A percentile compares a stretch with the other conserved stretches of the same genome.
Conservation (phyloP, 495 filamentous ascomycete genomes). For the Neohortaea acidophila region DNA sequence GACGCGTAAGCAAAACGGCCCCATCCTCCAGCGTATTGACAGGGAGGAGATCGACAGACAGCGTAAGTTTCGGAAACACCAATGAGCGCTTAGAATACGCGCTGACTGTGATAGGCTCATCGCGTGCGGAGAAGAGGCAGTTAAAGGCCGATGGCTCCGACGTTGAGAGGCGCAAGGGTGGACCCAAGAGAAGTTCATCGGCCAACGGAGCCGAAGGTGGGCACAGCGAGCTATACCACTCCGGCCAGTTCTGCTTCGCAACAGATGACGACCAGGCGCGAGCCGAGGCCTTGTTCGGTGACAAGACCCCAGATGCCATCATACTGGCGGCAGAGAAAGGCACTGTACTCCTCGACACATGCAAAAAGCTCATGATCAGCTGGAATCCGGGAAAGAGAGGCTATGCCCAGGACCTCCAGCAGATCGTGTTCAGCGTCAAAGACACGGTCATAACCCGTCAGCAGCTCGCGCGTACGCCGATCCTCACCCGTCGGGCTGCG, state of each 20-base stretch:
- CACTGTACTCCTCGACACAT: not conserved
- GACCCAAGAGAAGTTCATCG: not conserved
- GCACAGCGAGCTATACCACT: conserved; percentile 11
- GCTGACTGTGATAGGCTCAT: not conserved
- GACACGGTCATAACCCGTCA: conserved; percentile 12
- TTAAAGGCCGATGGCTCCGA: not conserved
- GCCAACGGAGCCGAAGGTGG: conserved; percentile 1
- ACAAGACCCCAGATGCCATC: conserved; percentile 4
- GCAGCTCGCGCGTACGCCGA: conserved; percentile 4
- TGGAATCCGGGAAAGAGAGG: conserved; percentile 15
- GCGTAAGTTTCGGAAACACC: not conserved
- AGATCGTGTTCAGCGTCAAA: conserved; percentile 10
- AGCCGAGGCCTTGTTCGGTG: conserved; percentile 1
- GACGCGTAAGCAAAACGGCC: conserved; percentile 4
- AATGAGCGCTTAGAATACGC: not conserved
- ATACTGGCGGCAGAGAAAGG: conserved; percentile 4
- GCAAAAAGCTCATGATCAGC: conserved; percentile 7
- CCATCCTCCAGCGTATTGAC: conserved; percentile 2
- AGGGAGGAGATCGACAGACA: not conserved
- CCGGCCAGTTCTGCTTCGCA: conserved; percentile 11
- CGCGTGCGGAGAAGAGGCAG: not conserved
- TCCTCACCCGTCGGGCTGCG: conserved; percentile 9
- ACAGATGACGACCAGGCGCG: not conserved
- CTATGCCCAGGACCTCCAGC: conserved; percentile 5
- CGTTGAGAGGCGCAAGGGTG: not conserved